Base-by-base conservation (phyloP, 305 asterid species). In the Petunia hybrid region DNA sequence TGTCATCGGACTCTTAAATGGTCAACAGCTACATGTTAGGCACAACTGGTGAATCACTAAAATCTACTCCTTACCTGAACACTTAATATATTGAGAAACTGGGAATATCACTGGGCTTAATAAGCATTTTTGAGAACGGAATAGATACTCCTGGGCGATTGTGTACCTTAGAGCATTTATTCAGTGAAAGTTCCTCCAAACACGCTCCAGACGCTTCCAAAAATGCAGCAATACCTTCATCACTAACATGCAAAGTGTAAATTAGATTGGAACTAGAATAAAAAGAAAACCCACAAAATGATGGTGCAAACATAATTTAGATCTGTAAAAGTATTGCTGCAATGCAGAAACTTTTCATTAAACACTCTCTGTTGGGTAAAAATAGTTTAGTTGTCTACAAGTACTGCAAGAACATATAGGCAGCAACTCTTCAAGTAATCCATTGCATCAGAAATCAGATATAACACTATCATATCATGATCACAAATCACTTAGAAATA, bases 191-290 rank as follows among this genome's bases (percentile, higher is more conserved):
- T 79, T 92, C 95, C 73, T 82, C 83, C 92, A 95, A 75, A 60
- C 84, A 88, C 81, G 80, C 88, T 80, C 98, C 99, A 57, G 97
- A 91, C 84, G 88, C 84, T 91, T 93, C 98, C 74, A 93, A 46
- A 86, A 86, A 92, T 78, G 98, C 97, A 6, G 99, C 98, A 84
- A 95, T 64, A 63, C 95, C 95, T 83, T 93, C 99, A 84, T 95
- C 99, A 39, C 98, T 95, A 80, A 68, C 78, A 84, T 35, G 83
- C 60, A 83, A 79, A 77, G 81, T 75, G 79, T 78, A 59, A 66
- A 63, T 63, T 78, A 76, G 67, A 78, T 82, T 41, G 36, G 45
- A 55, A 53, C 69, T 16, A 35, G 78, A 45, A 51, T 12, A 36
- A 73, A 22, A 73, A 51, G 45, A 63, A 73, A 73, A 48, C 51